Base-by-base conservation (phyloP, 1,139 yeast species). In the Diutina rugosa region DNA sequence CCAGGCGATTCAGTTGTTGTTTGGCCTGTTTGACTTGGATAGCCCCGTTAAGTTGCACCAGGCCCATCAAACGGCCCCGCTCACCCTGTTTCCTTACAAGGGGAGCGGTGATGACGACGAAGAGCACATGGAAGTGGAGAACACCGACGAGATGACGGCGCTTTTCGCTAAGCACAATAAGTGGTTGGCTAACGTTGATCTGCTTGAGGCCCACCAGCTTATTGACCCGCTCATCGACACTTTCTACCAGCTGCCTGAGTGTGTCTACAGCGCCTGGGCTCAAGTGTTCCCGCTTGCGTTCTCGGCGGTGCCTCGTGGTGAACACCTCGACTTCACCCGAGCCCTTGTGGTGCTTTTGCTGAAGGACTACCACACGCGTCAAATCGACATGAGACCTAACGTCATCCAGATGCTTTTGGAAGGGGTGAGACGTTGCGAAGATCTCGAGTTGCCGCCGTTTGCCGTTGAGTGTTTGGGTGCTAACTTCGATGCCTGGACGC, bases 401-500 rank as follows among this genome's bases (percentile, higher is more conserved):
- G 96, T 90, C 2, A 81, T 95, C 10, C 90, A 87, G 61, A 85
- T 95, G 1, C 71, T 95, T 59, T 72, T 95, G 55, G 95, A 86
- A 62, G 97, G 96, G 51, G 79, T 89, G 41, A 84, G 91, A 2
- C 74, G 79, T 58, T 85, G 95, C 60, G 82, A 84, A 18, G 85
- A 80, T 30, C 72, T 90, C 9, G 91, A 86, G 62, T 69, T 90
- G n/a, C 99, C 99, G 5, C 98, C 99, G 4, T 97, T 93, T 69
- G 79, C 96, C 45, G 84, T 91, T 55, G 95, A 91, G 67, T 90
- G 91, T 63, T 73, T 93, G 53, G 97, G 97, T 10, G 78, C 85
- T 56, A 87, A 93, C 58, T 93, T 87, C 68, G 85, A 89, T 67
- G 86, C 96, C 1, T 93, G 99, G 98, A 87, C 90, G 61, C 87